Evolutionary conservation across 225 moss, liverwort and hornwort species (phyloP), one percentile per base, ranked within the genome.

Genomic region (Neckera pumila): DNA sequence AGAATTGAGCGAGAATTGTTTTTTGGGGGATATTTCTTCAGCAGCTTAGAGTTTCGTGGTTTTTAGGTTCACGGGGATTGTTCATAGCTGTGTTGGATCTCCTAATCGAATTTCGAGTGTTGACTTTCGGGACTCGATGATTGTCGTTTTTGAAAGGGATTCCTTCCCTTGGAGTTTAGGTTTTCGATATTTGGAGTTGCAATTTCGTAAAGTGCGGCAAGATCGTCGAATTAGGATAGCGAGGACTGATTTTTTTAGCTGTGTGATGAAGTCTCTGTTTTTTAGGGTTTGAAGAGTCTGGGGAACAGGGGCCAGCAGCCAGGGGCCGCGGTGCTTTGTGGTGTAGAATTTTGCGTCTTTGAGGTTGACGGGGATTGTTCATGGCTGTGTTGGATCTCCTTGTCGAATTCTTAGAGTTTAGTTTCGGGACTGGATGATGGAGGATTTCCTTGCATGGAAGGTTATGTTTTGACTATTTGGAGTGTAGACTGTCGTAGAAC

Each of bases 301-400:
- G 61, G 59, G 67, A 51, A 93, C 93, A 65, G 94, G 91, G 77
- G 88, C 27, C 43, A 34, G 78, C 13, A n/a, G n/a, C n/a, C n/a
- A 51, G 60, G 47, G 69, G 49, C 49, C 19, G 38, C 34, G 42
- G 40, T 87, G 70, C n/a, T 72, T 38, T 76, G 28, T 70, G 40
- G 76, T 87, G 78, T 85, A 25, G 65, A 80, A 54, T 83, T 84
- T 49, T 40, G 14, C 17, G 22, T 43, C 17, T 62, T 87, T 45
- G 63, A 82, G 51, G 59, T 51, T 43, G 38, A 30, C 12, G 47
- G 57, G 20, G 65, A 33, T 38, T 17, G n/a, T 56, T 80, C 22
- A 14, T 36, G 69, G 67, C 67, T 77, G 8, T 53, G 28, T 42
- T 59, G 51, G 79, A 90, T 86, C 60, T 92, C 30, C 61, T 26